Base-by-base conservation (phyloP, 1,284 basidiomycete species). In the Trichosporon sp. region DNA sequence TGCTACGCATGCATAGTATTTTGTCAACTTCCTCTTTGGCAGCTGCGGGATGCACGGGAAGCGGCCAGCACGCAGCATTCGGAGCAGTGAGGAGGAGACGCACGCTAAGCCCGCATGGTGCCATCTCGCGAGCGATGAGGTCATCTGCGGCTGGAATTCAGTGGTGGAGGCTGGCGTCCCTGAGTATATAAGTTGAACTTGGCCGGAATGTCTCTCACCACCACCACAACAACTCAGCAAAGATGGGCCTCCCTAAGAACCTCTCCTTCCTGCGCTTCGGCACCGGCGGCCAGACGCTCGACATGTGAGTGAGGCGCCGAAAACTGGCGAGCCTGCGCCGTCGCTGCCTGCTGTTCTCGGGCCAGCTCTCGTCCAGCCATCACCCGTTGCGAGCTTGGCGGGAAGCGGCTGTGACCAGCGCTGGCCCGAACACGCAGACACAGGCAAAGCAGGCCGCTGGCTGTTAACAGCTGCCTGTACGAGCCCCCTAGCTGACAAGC, bases 241-340 rank as follows among this genome's bases (percentile, higher is more conserved):
- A n/a, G n/a, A 96, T 96, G 94, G 90, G 93, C 66, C 86, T 96
- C 63, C 91, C 91, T 83, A 91, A 91, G 5, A 87, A 88, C 63
- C 88, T 96, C 66, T 84, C 86, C 29, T 89, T 92, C 65, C 86
- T 93, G 63, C 83, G 91, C 63, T 86, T 95, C 74, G 95, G 95
- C 38, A 81, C 80, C 25, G 81, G 85, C 60, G 89, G 90, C 0
- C 92, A 97, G 78, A 92, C 91, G 1, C 86, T 98, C 68, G 94
- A 96, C 71, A 84, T 95, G 81, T 82, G 67, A 74, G 80, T 75
- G 9, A 32, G 5, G 4, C 15, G 38, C 38, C n/a, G 15, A 42
- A 18, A 6, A 15, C n/a, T 42, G 18, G 15, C 32, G 32, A n/a
- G n/a, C n/a, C n/a, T n/a, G n/a, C n/a, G n/a, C n/a, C n/a, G n/a